Evolutionary conservation across 441 rosid species (phyloP).

Genomic region (Pelargonium citronellum): DNA sequence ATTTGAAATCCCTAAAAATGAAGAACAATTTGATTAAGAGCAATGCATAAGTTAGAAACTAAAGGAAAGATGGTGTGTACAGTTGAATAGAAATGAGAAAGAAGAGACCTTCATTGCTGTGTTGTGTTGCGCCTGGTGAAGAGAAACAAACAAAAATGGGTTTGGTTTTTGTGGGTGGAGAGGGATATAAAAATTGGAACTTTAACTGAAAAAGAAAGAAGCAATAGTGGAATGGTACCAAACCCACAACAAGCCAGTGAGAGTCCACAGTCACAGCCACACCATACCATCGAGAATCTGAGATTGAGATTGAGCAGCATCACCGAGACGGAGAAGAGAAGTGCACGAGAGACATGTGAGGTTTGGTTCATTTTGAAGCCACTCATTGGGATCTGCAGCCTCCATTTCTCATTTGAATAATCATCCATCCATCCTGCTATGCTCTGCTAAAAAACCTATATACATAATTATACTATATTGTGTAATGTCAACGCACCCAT

Average conservation of each 20-base stretch:
- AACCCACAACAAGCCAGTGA: constrained; percentile 29
- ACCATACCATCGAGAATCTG: too few relatives aligned
- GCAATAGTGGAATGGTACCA: constrained; percentile 30
- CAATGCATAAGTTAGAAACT: neutral
- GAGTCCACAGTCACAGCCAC: neutral
- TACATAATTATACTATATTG: too few relatives aligned
- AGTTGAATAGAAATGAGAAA: neutral
- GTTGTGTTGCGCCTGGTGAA: neutral
- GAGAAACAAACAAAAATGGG: neutral
- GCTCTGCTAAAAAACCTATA: too few relatives aligned
- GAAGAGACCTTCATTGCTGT: constrained; percentile 36
- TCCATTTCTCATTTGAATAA: too few relatives aligned
- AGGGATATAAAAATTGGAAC: constrained; percentile 28
- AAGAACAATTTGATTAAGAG: neutral
- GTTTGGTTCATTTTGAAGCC: too few relatives aligned
- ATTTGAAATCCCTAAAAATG: constrained; percentile 39
- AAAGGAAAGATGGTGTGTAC: neutral
- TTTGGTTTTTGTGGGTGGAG: constrained; percentile 11
- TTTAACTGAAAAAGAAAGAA: constrained; percentile 46
- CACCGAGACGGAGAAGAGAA: too few relatives aligned
- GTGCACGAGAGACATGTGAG: too few relatives aligned
- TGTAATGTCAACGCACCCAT: too few relatives aligned
- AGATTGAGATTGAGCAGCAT: too few relatives aligned
- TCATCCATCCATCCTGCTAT: too few relatives aligned
- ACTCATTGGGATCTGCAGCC: too few relatives aligned